A percentile compares a stretch with the other conserved stretches of the same genome.
phyloP scores from a whole-genome alignment of 2,329 filamentous ascomycete genomes.

The Fusarium verticillioides region DNA sequence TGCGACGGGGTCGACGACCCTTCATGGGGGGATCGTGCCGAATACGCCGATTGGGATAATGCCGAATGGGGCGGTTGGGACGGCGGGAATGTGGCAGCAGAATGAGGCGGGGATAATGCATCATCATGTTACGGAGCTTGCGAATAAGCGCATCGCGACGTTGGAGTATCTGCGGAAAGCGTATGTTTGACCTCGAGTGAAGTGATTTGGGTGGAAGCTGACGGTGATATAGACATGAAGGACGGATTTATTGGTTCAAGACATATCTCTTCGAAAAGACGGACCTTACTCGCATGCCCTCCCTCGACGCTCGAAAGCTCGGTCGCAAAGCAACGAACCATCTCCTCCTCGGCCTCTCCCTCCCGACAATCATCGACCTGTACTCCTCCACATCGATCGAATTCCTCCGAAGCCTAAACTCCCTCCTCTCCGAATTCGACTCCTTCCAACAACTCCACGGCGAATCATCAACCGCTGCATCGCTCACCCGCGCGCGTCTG shows the following conservation, averaged over 20 bases:
- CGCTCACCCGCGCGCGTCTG: conserved; percentile 80
- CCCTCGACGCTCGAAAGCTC: conserved; percentile 85
- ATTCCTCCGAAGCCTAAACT: conserved; percentile 87
- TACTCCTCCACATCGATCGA: conserved; percentile 83
- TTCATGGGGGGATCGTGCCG: conserved; percentile 33
- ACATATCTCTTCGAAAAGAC: conserved; percentile 89
- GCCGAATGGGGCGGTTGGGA: conserved; percentile 36
- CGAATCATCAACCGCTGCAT: conserved; percentile 76
- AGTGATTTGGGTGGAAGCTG: neutral
- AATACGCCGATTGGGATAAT: conserved; percentile 19
- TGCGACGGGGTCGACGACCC: conserved; percentile 50
- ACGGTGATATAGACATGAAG: conserved; percentile 76
- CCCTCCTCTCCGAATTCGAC: conserved; percentile 90
- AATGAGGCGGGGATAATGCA: conserved; percentile 63
- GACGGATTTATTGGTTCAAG: conserved; percentile 97
- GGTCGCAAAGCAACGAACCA: conserved; percentile 93
- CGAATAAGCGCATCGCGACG: conserved; percentile 92
- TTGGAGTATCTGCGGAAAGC: conserved; percentile 92
- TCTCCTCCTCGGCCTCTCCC: conserved; percentile 88
- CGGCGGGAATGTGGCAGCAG: conserved; percentile 49
- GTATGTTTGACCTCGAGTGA: conserved; percentile 62
- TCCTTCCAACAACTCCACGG: conserved; percentile 89
- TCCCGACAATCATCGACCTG: conserved; percentile 90
- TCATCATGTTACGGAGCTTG: conserved; percentile 81
- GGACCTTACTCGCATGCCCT: conserved; percentile 84